Percentiles rank a stretch among this genome's conserved stretches.
These are phyloP conservation scores for Pseudogymnoascus destructans DNA, from an alignment of 2,329 filamentous ascomycete species.

Conservation along the genomic window DNA sequence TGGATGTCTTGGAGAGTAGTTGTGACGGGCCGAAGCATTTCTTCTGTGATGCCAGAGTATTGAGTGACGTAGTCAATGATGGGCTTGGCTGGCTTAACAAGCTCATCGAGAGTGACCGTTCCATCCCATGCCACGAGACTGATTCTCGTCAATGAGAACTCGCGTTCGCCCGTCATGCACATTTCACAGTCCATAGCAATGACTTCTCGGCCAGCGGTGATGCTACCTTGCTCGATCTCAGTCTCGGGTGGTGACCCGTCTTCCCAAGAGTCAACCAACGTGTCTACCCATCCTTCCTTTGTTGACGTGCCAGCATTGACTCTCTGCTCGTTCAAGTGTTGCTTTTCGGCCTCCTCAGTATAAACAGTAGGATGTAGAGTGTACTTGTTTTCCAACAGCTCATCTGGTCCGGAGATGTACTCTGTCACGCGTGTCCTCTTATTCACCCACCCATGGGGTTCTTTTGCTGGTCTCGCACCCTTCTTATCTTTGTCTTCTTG, in stretches of 20 bases:
- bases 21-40: constrained; percentile 69
- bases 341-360: constrained; percentile 39
- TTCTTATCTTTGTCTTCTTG: constrained; percentile 53
- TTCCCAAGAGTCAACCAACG: constrained; percentile 49
- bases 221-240: constrained; percentile 65
- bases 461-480: constrained; percentile 46
- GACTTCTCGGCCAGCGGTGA: constrained; percentile 69
- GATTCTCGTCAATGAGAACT: constrained; percentile 76
- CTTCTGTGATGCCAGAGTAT: constrained; percentile 83
- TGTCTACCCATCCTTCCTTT: constrained; percentile 70
- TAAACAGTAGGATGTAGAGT: constrained; percentile 69
- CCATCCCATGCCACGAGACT: constrained; percentile 82
- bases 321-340: constrained; percentile 39
- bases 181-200: constrained; percentile 92
- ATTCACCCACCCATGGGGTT: constrained; percentile 56
- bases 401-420: constrained; percentile 58
- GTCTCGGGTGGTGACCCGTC: constrained; percentile 55
- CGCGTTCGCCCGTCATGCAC: constrained; percentile 72
- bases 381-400: constrained; percentile 75
- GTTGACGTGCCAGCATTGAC: constrained; percentile 35
- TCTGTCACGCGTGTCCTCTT: constrained; percentile 70
- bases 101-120: constrained; percentile 67
- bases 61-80: constrained; percentile 84
- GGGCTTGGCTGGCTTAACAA: constrained; percentile 80
- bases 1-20: constrained; percentile 80